Conservation (phyloP, 345 rosid genomes). For the Pugionium cornutum region DNA sequence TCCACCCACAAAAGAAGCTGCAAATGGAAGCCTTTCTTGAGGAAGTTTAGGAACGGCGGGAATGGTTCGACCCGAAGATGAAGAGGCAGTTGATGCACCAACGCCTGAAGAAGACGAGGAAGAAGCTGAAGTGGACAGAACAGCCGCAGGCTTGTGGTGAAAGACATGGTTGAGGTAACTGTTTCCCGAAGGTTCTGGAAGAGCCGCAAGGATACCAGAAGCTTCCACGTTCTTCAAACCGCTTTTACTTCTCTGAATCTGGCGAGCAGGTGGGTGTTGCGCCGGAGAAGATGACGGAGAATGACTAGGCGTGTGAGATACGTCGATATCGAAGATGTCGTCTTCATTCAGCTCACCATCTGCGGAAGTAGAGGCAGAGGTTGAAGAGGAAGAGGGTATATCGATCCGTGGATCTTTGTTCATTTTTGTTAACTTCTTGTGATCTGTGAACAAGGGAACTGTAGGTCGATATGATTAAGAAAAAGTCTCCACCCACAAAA, state of each 20-base stretch:
- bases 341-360: conserved; percentile 70
- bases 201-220: conserved; percentile 80
- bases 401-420: conserved; percentile 27
- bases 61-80: conserved; percentile 55
- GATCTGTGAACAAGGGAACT: conserved; percentile 30
- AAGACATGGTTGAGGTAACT: conserved; percentile 45
- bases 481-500: conserved; percentile 13
- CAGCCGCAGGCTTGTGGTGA: conserved; percentile 58
- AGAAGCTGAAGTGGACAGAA: conserved; percentile 50
- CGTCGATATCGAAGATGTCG: conserved; percentile 60
- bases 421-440: conserved; percentile 27
- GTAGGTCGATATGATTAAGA: not conserved
- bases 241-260: conserved; percentile 39
- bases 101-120: conserved; percentile 45
- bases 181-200: conserved; percentile 50
- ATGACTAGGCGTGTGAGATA: conserved; percentile 41
- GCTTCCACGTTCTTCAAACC: conserved; percentile 48
- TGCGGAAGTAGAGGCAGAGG: conserved; percentile 38
- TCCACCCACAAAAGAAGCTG: conserved; percentile 37
- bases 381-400: conserved; percentile 25
- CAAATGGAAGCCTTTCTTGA: conserved; percentile 52
- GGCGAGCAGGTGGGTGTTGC: conserved; percentile 30
- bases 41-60: conserved; percentile 68
- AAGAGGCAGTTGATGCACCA: conserved; percentile 43
- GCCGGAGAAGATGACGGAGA: conserved; percentile 29